Evolutionary conservation across 2,329 filamentous ascomycete genomes (phyloP), one percentile per base, ranked within the genome.

Genomic region (Pseudogymnoascus sp.): DNA sequence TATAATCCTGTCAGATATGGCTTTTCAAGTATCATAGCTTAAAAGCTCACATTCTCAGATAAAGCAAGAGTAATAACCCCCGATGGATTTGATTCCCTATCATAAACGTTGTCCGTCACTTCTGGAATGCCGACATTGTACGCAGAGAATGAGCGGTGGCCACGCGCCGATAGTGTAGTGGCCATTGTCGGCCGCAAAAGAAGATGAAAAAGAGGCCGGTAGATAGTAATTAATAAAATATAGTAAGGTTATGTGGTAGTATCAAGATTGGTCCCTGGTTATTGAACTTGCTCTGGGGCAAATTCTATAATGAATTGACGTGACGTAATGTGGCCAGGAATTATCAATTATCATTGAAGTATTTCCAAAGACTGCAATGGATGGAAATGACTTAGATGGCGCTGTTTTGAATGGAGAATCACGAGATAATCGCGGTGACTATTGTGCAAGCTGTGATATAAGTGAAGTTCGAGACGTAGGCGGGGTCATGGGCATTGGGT

Each of bases 21-120:
- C 33, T 40, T 33, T 3, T 31, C 9, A 26, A 10, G 10, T 10
- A 4, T 2, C 54, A 17, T 58, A 15, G 5, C 5, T 59, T 47
- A 26, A 8, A 47, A 29, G 6, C 62, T 47, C 39, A 67, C 66
- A 60, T 66, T 68, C 39, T 68, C 66, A 13, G 66, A 64, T 7
- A 61, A 66, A 6, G 31, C 58, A 44, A 68, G 65, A 9, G 62
- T 62, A 21, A 68, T 64, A 5, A 67, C 59, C 17, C 66, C 66
- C 17, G 58, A 54, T 13, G 65, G 65, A 31, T 68, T 68, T 5
- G 61, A 60, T 5, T 47, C 35, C 50, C 44, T 63, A 41, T 68
- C 60, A 36, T 68, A 68, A 8, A 58, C 37, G 44, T 67, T 64
- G n/a, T 61, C 40, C 11, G 21, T 47, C 21, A 26, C n/a, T 47